Evolutionary conservation across 225 moss, liverwort and hornwort species (phyloP).

Genomic region (Pseudoscleropodium purum): DNA sequence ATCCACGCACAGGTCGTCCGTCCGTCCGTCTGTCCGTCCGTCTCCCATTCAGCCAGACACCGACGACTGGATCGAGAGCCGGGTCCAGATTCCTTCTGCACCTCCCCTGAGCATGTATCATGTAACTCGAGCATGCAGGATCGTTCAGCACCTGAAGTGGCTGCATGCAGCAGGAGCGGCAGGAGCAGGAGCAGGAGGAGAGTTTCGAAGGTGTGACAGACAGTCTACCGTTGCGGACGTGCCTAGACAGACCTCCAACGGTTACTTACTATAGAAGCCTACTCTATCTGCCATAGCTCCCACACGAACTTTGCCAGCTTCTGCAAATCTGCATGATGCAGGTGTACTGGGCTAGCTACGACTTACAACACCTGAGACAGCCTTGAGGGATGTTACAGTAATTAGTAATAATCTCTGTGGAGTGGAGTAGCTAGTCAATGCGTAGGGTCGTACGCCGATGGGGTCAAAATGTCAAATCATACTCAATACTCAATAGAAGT

Average conservation of each 20-base stretch:
- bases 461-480: background rate
- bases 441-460: background rate
- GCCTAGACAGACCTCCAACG: background rate
- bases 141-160: background rate
- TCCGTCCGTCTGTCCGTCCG: too few relatives aligned
- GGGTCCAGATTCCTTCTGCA: conserved; percentile 4
- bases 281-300: background rate
- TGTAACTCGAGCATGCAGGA: background rate
- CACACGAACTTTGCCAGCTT: background rate
- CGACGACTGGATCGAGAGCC: background rate
- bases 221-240: background rate
- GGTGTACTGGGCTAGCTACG: background rate
- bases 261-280: background rate
- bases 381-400: background rate
- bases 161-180: background rate
- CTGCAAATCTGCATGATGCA: background rate
- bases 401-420: background rate
- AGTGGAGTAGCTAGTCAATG: background rate
- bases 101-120: background rate
- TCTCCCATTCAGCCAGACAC: background rate
- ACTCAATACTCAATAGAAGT: background rate
- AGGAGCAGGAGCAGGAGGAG: background rate
- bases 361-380: background rate
- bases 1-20: background rate
- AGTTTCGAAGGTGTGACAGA: background rate